Conservation (phyloP, 176 grass and related monocot species). For the Musa beccarii region DNA sequence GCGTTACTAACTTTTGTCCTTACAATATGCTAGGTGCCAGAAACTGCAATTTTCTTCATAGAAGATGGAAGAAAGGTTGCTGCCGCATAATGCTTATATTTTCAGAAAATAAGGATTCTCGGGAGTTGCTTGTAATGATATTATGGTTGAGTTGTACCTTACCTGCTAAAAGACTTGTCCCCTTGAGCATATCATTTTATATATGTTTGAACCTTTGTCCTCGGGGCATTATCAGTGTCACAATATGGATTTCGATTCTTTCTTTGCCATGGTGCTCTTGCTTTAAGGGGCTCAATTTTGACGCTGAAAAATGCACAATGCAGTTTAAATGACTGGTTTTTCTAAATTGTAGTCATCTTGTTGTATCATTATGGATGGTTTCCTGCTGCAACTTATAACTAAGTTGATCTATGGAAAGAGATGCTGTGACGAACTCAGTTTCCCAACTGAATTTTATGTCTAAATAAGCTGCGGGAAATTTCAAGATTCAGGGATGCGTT, state of each 20-base stretch:
- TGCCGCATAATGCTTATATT: conserved; percentile 39
- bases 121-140: conserved; percentile 3
- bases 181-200: not conserved
- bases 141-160: not conserved
- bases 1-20: not conserved
- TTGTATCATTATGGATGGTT: not conserved
- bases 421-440: too few species aligned
- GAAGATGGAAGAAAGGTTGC: conserved; percentile 89
- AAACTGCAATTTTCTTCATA: conserved; percentile 91
- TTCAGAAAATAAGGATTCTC: not conserved
- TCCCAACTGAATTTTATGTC: too few species aligned
- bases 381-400: not conserved
- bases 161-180: not conserved
- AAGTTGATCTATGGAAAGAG: too few species aligned
- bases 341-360: not conserved
- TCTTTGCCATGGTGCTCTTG: not conserved
- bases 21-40: conserved; percentile 45
- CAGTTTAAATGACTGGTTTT: not conserved
- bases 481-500: too few species aligned
- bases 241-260: not conserved
- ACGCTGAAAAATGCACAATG: not conserved
- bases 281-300: not conserved
- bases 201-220: not conserved
- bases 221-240: not conserved
- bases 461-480: too few species aligned